A percentile compares a stretch with the other conserved stretches of the same genome.
phyloP scores from a whole-genome alignment of 2,329 filamentous ascomycete genomes.

The Colletotrichum orchidophilum region DNA sequence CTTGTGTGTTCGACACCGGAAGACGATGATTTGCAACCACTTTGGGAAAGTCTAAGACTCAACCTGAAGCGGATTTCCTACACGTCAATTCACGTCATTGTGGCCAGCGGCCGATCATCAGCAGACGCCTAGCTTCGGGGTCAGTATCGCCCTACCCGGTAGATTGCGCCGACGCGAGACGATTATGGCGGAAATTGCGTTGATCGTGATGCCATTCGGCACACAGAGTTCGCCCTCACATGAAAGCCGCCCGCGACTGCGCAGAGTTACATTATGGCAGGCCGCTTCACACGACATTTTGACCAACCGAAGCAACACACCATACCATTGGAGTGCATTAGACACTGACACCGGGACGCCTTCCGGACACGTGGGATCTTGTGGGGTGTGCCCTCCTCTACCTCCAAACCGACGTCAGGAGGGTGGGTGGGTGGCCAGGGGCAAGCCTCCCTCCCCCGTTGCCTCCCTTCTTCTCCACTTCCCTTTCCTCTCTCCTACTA shows the following conservation, averaged over 20 bases:
- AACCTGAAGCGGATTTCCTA: not conserved
- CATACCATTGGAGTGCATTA: conserved; percentile 4
- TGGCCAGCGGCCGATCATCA: not conserved
- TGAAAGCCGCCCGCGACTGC: not conserved
- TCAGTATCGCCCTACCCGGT: not conserved
- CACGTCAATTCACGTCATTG: conserved; percentile 4
- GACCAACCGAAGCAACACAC: conserved; percentile 24
- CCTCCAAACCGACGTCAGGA: conserved; percentile 16
- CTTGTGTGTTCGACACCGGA: conserved; percentile 4
- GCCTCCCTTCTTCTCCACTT: not conserved
- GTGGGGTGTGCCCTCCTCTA: conserved; percentile 24
- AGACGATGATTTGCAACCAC: not conserved
- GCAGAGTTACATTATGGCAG: conserved; percentile 12
- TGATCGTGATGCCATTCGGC: conserved; percentile 1
- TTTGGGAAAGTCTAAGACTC: not conserved
- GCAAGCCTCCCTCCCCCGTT: conserved; percentile 3
- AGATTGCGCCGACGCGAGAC: conserved; percentile 17
- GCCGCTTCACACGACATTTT: not conserved
- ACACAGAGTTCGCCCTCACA: conserved; percentile 7
- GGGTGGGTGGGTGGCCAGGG: not conserved
- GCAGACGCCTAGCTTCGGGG: not conserved
- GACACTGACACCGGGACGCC: conserved; percentile 12
- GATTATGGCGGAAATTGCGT: conserved; percentile 1
- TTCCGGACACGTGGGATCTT: conserved; percentile 31
- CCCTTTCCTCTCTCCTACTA: not conserved